Percentiles rank a stretch among this genome's conserved stretches.
phyloP scores from a whole-genome alignment of 2,329 filamentous ascomycete species.

The Diaporthe sp. region DNA sequence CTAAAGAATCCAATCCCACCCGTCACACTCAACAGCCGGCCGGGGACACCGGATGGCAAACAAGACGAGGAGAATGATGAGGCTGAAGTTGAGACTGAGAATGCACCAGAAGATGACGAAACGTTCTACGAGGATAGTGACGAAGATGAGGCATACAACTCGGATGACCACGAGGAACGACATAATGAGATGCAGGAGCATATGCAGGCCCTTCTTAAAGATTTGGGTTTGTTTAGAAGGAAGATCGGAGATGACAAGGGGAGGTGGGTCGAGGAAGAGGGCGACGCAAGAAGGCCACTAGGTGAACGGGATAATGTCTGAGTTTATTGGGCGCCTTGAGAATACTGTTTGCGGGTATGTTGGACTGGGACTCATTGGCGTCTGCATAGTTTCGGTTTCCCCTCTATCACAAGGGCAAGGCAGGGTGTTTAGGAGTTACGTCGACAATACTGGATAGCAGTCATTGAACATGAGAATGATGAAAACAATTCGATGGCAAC shows the following conservation, averaged over 20 bases:
- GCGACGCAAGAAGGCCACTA: slow-evolving; percentile 66
- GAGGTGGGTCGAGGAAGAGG: slow-evolving; percentile 76
- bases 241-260: slow-evolving; percentile 88
- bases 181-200: slow-evolving; percentile 82
- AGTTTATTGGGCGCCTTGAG: slow-evolving; percentile 9
- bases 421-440: slow-evolving; percentile 37
- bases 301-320: slow-evolving; percentile 58
- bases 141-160: slow-evolving; percentile 69
- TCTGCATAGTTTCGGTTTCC: neutral
- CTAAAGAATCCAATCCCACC: slow-evolving; percentile 91
- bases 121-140: slow-evolving; percentile 67
- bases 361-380: neutral
- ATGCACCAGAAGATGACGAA: slow-evolving; percentile 44
- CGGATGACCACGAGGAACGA: slow-evolving; percentile 64
- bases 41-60: slow-evolving; percentile 47
- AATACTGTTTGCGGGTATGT: neutral
- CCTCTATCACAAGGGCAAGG: neutral
- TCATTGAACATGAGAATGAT: neutral
- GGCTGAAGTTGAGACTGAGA: slow-evolving; percentile 39
- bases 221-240: slow-evolving; percentile 83
- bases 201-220: slow-evolving; percentile 86
- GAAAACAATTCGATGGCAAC: neutral
- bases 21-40: slow-evolving; percentile 57
- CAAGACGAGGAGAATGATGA: slow-evolving; percentile 42
- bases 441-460: neutral